These are phyloP conservation scores for Epichloe bromicola DNA, from an alignment of 2,329 filamentous ascomycete species.

Conservation along the genomic window DNA sequence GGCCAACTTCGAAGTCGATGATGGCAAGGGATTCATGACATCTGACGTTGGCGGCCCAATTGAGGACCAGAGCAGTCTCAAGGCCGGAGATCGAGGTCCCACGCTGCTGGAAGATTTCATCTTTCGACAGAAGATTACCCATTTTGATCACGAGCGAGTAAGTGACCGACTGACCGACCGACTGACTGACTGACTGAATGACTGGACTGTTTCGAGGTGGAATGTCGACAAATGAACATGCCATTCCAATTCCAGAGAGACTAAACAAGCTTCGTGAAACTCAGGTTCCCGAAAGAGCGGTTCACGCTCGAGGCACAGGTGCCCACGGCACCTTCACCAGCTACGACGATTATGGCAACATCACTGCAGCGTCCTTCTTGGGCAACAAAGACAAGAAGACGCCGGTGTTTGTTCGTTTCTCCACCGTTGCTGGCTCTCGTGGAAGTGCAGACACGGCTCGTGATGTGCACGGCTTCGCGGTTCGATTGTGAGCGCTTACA, in stretches of 20 bases:
- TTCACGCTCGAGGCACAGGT: constrained; percentile 57
- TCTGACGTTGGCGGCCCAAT: constrained; percentile 58
- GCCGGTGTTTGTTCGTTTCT: constrained; percentile 57
- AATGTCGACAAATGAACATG: neutral
- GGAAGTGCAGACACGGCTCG: constrained; percentile 58
- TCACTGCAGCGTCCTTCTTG: constrained; percentile 56
- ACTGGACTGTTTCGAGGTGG: neutral
- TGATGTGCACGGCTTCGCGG: constrained; percentile 61
- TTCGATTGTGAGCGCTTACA: constrained; percentile 21
- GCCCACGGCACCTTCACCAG: constrained; percentile 60
- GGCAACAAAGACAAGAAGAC: constrained; percentile 40
- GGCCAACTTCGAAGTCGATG: constrained; percentile 32
- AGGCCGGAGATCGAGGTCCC: constrained; percentile 52
- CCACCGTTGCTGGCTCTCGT: constrained; percentile 56
- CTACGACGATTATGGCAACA: constrained; percentile 52
- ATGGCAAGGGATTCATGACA: constrained; percentile 44
- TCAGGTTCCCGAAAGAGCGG: constrained; percentile 47
- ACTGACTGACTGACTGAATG: neutral
- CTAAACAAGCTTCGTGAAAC: neutral
- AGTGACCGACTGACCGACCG: constrained; percentile 8
- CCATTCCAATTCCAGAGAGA: neutral
- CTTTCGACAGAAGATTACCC: constrained; percentile 58
- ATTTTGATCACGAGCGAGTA: constrained; percentile 59
- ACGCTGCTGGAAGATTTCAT: constrained; percentile 61
- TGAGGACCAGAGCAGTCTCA: constrained; percentile 51